These are phyloP conservation scores for Beauveria scarabaeidicola DNA, from an alignment of 2,329 filamentous ascomycete species.

Conservation along the genomic window DNA sequence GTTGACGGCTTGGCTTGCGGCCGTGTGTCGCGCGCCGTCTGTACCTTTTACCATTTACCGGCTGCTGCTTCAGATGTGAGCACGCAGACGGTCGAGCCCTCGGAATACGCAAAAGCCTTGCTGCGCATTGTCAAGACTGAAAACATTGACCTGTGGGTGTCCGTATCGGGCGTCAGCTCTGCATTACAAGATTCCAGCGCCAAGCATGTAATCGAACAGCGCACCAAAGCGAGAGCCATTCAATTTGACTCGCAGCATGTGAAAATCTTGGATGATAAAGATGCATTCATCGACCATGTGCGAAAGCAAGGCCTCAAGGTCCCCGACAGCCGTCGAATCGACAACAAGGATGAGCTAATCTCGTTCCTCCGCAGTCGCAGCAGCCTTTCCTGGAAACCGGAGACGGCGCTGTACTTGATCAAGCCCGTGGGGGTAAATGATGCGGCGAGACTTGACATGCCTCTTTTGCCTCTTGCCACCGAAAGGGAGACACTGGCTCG, in stretches of 20 bases:
- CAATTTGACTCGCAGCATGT: slow-evolving; percentile 53
- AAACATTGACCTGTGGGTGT: slow-evolving; percentile 62
- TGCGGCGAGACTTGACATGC: slow-evolving; percentile 51
- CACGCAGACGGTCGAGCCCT: background rate
- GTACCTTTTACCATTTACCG: slow-evolving; percentile 42
- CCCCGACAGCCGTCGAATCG: slow-evolving; percentile 45
- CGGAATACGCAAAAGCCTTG: slow-evolving; percentile 45
- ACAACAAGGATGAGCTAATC: slow-evolving; percentile 42
- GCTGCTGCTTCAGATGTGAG: slow-evolving; percentile 15
- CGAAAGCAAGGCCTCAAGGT: slow-evolving; percentile 43
- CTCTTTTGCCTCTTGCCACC: slow-evolving; percentile 50
- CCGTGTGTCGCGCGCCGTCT: slow-evolving; percentile 49
- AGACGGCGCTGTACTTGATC: slow-evolving; percentile 47
- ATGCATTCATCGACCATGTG: slow-evolving; percentile 54
- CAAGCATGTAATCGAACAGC: slow-evolving; percentile 50
- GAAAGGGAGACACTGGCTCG: slow-evolving; percentile 46
- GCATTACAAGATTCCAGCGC: slow-evolving; percentile 59
- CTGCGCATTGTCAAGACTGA: slow-evolving; percentile 52
- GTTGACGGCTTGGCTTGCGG: slow-evolving; percentile 45
- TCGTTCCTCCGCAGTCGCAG: slow-evolving; percentile 36
- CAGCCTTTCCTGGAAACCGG: slow-evolving; percentile 17
- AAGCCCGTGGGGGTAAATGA: slow-evolving; percentile 59
- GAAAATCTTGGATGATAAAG: slow-evolving; percentile 53
- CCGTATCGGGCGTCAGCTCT: slow-evolving; percentile 59
- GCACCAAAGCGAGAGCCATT: slow-evolving; percentile 51